These are phyloP conservation scores for Lepidium campestre DNA, from an alignment of 441 rosid species.

Conservation along the genomic window DNA sequence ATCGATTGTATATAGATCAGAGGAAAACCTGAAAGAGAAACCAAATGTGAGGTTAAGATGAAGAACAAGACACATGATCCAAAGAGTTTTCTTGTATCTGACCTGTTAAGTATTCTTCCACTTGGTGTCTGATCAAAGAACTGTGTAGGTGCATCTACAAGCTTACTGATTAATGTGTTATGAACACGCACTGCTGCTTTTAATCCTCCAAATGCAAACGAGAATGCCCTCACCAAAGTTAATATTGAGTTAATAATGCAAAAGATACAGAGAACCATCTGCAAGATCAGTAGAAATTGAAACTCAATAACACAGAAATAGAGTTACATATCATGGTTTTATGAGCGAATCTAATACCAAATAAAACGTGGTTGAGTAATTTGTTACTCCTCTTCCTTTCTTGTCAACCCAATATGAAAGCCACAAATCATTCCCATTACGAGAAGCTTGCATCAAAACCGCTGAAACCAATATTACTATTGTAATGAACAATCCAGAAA, in stretches of 20 bases:
- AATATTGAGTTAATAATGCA: conserved; percentile 63
- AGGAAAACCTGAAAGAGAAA: conserved; percentile 62
- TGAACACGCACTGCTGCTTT: conserved; percentile 81
- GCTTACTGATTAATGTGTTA: conserved; percentile 55
- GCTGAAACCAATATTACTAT: conserved; percentile 68
- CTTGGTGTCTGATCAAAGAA: conserved; percentile 96
- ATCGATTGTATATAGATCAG: conserved; percentile 96
- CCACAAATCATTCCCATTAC: conserved; percentile 96
- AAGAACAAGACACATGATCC: conserved; percentile 9
- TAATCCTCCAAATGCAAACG: conserved; percentile 93
- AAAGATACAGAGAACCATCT: conserved; percentile 79
- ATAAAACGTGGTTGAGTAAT: conserved; percentile 69
- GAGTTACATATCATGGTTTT: background rate
- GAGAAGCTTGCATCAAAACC: conserved; percentile 92
- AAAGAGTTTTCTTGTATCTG: conserved; percentile 20
- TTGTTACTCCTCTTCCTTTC: conserved; percentile 42
- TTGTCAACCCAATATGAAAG: conserved; percentile 93
- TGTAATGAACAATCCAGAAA: conserved; percentile 74
- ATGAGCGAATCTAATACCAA: conserved; percentile 43
- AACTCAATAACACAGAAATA: background rate
- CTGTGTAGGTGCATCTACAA: conserved; percentile 73
- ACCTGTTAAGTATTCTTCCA: conserved; percentile 98
- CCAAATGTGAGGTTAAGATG: conserved; percentile 1
- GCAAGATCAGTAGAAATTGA: conserved; percentile 29
- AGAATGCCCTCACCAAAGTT: conserved; percentile 90